phyloP scores from a whole-genome alignment of 2,329 filamentous ascomycete species.

The Pyrenochaeta sp. region DNA sequence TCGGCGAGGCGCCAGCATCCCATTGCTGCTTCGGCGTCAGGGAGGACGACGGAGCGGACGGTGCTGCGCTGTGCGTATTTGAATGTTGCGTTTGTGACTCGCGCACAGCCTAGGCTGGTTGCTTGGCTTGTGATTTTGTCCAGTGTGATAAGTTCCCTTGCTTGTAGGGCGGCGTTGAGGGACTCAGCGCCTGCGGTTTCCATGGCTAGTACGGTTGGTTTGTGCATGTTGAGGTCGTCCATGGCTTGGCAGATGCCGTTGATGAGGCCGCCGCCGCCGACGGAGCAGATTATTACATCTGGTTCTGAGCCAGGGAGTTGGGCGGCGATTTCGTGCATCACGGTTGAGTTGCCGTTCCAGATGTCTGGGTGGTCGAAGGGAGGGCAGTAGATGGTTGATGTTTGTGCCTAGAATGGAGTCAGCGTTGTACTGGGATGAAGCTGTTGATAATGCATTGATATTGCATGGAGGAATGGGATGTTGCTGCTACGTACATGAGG shows the following conservation, averaged over 20 bases:
- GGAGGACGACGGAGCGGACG: constrained; percentile 70
- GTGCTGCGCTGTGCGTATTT: constrained; percentile 66
- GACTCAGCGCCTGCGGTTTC: constrained; percentile 80
- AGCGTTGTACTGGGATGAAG: neutral
- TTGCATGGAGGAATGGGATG: neutral
- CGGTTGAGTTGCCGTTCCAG: constrained; percentile 70
- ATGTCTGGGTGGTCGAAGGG: constrained; percentile 75
- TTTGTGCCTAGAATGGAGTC: constrained; percentile 41
- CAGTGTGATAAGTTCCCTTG: constrained; percentile 67
- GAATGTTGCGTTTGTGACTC: constrained; percentile 74
- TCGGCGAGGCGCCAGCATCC: constrained; percentile 81
- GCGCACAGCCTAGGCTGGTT: constrained; percentile 75
- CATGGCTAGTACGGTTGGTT: constrained; percentile 69
- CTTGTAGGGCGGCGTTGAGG: constrained; percentile 68
- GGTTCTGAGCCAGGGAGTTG: constrained; percentile 59
- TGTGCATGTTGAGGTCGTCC: constrained; percentile 52
- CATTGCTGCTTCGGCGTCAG: constrained; percentile 80
- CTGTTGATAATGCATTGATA: neutral
- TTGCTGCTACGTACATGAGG: constrained; percentile 35
- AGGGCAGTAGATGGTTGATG: constrained; percentile 66
- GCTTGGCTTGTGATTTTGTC: constrained; percentile 78
- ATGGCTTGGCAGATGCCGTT: constrained; percentile 78
- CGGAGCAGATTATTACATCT: constrained; percentile 77
- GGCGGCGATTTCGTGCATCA: constrained; percentile 62
- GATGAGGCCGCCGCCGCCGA: constrained; percentile 82